These are phyloP conservation scores for Phialophora expanda DNA, from an alignment of 2,329 filamentous ascomycete species.

Conservation along the genomic window DNA sequence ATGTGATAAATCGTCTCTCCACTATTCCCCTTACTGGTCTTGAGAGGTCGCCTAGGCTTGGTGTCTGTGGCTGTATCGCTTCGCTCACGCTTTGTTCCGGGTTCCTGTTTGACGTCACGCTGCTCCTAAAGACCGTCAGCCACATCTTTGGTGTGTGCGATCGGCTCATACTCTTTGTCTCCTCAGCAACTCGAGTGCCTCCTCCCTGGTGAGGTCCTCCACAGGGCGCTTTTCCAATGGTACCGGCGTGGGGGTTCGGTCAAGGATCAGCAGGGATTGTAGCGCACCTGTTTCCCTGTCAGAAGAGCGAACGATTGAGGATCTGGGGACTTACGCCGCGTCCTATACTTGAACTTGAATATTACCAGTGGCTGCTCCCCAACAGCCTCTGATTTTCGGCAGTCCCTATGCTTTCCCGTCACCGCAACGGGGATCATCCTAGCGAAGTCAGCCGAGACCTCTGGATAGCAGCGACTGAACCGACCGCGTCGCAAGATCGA, in stretches of 20 bases:
- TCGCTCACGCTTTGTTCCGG: conserved; percentile 17
- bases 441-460: conserved; percentile 7
- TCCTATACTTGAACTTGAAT: conserved; percentile 43
- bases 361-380: conserved; percentile 26
- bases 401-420: background rate
- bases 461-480: background rate
- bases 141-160: background rate
- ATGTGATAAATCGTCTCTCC: conserved; percentile 26
- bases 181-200: conserved; percentile 39
- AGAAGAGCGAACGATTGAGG: conserved; percentile 9
- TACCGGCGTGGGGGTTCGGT: conserved; percentile 39
- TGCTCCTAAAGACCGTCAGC: conserved; percentile 9
- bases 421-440: background rate
- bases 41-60: conserved; percentile 14
- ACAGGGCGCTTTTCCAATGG: conserved; percentile 38
- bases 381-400: background rate
- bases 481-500: conserved; percentile 39
- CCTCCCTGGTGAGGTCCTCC: conserved; percentile 38
- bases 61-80: background rate
- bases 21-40: conserved; percentile 20
- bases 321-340: conserved; percentile 28
- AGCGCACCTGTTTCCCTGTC: conserved; percentile 37
- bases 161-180: conserved; percentile 34
- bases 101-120: conserved; percentile 15
- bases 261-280: conserved; percentile 44